phyloP scores from a whole-genome alignment of 768 basidiomycete genomes.

The Myochromella boudieri region DNA sequence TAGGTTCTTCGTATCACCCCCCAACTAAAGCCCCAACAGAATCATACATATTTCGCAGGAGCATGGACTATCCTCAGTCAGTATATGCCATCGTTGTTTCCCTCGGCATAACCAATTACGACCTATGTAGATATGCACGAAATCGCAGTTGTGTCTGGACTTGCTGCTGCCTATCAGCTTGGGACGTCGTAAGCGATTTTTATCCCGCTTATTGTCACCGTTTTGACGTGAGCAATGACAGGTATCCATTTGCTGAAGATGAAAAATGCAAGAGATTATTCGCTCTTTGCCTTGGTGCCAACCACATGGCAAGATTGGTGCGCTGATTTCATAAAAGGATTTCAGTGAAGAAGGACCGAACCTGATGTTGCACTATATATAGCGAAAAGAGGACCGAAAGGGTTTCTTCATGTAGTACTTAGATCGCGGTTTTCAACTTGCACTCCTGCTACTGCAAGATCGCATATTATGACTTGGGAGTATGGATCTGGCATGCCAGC shows the following conservation, averaged over 20 bases:
- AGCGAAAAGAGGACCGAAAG: conserved; percentile 21
- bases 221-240: conserved; percentile 1
- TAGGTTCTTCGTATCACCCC: background rate
- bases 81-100: background rate
- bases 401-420: conserved; percentile 15
- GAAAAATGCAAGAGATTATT: conserved; percentile 29
- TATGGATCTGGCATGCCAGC: too few species aligned
- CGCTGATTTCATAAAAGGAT: background rate
- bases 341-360: background rate
- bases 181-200: conserved; percentile 30
- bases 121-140: conserved; percentile 34
- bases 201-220: background rate
- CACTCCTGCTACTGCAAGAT: too few species aligned
- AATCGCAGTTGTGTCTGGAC: conserved; percentile 37
- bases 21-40: conserved; percentile 9
- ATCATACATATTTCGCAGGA: conserved; percentile 35
- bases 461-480: too few species aligned
- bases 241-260: conserved; percentile 33
- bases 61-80: conserved; percentile 37
- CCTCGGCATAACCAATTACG: background rate
- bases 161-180: conserved; percentile 36
- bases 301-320: conserved; percentile 22
- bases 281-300: conserved; percentile 26
- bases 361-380: background rate
- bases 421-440: too few species aligned